Conservation (phyloP, 2,329 filamentous ascomycete genomes). For the Diaporthe helianthi region DNA sequence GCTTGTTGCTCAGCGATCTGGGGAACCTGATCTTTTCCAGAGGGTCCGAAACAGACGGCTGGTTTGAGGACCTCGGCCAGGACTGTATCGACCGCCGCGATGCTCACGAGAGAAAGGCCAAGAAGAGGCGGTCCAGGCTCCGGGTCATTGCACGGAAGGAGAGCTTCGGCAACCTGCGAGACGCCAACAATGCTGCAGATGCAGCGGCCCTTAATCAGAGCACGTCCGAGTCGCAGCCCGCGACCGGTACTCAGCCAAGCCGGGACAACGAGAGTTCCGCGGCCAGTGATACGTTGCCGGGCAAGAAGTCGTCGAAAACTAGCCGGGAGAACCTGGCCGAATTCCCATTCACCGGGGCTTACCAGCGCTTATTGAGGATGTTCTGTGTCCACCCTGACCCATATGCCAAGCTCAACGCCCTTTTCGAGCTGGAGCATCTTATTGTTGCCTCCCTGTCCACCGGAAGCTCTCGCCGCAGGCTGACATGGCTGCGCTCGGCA, state of each 20-base stretch:
- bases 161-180: conserved; percentile 71
- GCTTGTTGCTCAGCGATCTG: conserved; percentile 86
- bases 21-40: conserved; percentile 85
- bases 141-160: conserved; percentile 69
- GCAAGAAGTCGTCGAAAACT: conserved; percentile 39
- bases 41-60: conserved; percentile 91
- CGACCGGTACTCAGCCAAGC: neutral
- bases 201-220: conserved; percentile 46
- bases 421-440: conserved; percentile 83
- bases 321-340: conserved; percentile 51
- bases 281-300: conserved; percentile 48
- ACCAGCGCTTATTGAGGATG: conserved; percentile 79
- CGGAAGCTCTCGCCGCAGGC: conserved; percentile 50
- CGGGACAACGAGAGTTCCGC: conserved; percentile 49
- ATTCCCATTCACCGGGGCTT: conserved; percentile 84
- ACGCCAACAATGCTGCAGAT: conserved; percentile 51
- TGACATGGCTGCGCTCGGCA: conserved; percentile 47
- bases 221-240: conserved; percentile 37
- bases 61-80: conserved; percentile 76
- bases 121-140: conserved; percentile 57
- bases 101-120: conserved; percentile 56
- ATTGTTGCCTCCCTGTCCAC: conserved; percentile 77
- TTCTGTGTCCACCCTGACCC: conserved; percentile 92
- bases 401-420: conserved; percentile 80
- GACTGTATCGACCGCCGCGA: conserved; percentile 70